These are phyloP conservation scores for Sclerotiophoma versabilis DNA, from an alignment of 2,329 filamentous ascomycete genomes.

Conservation along the genomic window DNA sequence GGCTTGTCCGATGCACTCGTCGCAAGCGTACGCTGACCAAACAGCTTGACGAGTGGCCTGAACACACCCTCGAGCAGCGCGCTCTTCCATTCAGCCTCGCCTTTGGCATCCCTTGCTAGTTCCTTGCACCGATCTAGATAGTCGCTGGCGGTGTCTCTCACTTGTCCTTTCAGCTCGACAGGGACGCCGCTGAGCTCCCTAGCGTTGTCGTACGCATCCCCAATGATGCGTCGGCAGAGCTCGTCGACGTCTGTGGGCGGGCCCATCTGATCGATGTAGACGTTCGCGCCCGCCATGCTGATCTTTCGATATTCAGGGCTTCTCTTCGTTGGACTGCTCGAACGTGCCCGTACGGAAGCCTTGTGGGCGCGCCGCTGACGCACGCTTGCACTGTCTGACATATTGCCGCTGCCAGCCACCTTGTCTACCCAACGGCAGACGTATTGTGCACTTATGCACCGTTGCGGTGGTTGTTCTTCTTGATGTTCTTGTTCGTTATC, in stretches of 20 bases:
- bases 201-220: neutral
- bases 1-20: constrained; percentile 6
- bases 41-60: neutral
- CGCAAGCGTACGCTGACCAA: neutral
- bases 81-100: constrained; percentile 5
- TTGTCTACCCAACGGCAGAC: neutral
- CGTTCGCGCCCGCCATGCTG: neutral
- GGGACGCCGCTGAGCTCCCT: neutral
- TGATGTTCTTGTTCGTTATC: neutral
- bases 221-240: neutral
- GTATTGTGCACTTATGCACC: neutral
- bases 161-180: neutral
- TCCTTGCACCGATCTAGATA: neutral
- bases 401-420: neutral
- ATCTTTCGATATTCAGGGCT: constrained; percentile 3
- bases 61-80: neutral
- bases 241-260: neutral
- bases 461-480: neutral
- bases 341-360: constrained; percentile 1
- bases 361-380: constrained; percentile 2
- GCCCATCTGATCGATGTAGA: constrained; percentile 3
- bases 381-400: neutral
- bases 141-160: neutral
- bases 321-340: constrained; percentile 2
- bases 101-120: constrained; percentile 2